Evolutionary conservation across 1,284 basidiomycete genomes (phyloP).

Genomic region (Rhizopogon parksii): DNA sequence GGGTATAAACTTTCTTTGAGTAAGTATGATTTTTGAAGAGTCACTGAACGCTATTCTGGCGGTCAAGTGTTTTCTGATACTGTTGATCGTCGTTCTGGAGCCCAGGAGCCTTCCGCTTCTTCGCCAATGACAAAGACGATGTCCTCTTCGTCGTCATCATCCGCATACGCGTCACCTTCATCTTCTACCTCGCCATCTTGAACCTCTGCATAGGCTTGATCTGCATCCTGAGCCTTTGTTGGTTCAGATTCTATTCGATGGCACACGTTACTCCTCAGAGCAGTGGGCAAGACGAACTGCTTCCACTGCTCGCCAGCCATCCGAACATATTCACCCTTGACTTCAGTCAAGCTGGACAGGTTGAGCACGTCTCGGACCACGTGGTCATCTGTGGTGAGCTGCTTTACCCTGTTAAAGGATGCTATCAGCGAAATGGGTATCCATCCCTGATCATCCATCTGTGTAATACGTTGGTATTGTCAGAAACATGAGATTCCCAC

Average conservation of each 20-base stretch:
- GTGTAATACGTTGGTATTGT: conserved; percentile 9
- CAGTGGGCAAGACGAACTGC: conserved; percentile 68
- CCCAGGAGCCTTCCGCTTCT: conserved; percentile 34
- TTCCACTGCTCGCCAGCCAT: conserved; percentile 53
- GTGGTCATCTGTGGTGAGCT: conserved; percentile 58
- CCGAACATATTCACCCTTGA: conserved; percentile 64
- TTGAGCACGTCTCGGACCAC: conserved; percentile 69
- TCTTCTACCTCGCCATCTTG: conserved; percentile 12
- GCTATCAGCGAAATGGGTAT: conserved; percentile 75
- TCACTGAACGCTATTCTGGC: not conserved
- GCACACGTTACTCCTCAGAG: conserved; percentile 41
- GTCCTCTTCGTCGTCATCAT: conserved; percentile 52
- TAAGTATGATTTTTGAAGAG: not conserved
- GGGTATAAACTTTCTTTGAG: not conserved
- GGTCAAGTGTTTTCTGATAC: conserved; percentile 25
- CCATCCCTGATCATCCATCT: conserved; percentile 93
- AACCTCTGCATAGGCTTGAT: not conserved
- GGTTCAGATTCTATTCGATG: not conserved
- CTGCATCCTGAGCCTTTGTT: conserved; percentile 6
- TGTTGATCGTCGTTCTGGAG: conserved; percentile 39
- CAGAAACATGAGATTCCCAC: not conserved
- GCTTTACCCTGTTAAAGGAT: conserved; percentile 80
- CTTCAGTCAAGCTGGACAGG: conserved; percentile 66
- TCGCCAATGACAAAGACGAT: conserved; percentile 46
- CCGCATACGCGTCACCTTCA: conserved; percentile 26